Percentiles rank a stretch among this genome's conserved stretches.
These are phyloP conservation scores for Fusarium bulbicola DNA, from an alignment of 2,329 filamentous ascomycete species.

Conservation along the genomic window DNA sequence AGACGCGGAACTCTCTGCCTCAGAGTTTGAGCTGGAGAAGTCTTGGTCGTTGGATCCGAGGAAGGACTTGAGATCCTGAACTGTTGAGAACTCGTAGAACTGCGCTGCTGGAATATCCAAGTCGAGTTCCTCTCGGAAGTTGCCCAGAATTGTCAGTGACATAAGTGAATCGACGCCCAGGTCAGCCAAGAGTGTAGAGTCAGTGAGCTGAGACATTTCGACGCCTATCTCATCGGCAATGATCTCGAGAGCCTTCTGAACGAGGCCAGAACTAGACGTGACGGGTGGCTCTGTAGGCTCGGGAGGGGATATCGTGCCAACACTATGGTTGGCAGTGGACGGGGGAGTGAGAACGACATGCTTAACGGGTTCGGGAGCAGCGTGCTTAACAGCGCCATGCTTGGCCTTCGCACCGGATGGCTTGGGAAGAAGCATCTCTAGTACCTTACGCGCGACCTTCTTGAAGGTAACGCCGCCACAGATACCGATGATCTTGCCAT, in stretches of 20 bases:
- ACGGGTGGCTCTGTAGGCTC: not conserved
- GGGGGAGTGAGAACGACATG: not conserved
- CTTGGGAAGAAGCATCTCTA: not conserved
- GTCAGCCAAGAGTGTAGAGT: constrained; percentile 59
- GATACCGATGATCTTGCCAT: not conserved
- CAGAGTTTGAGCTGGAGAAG: not conserved
- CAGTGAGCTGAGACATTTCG: constrained; percentile 69
- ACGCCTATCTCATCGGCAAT: constrained; percentile 63
- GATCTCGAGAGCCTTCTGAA: not conserved
- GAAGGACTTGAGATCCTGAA: not conserved
- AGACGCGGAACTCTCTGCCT: not conserved
- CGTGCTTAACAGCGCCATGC: accelerated
- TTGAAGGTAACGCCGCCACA: not conserved
- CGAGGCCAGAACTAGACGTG: accelerated
- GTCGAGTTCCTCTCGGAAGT: constrained; percentile 63
- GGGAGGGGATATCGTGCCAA: accelerated
- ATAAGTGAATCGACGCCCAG: constrained; percentile 69
- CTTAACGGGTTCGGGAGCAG: accelerated
- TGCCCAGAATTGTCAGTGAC: constrained; percentile 64
- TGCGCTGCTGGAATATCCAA: constrained; percentile 43
- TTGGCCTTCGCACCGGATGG: not conserved
- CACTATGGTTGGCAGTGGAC: accelerated
- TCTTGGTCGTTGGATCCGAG: not conserved
- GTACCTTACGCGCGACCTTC: not conserved
- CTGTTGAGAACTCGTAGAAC: not conserved